Evolutionary conservation across 2,329 filamentous ascomycete genomes (phyloP).

Genomic region (Xylariaceae sp.): DNA sequence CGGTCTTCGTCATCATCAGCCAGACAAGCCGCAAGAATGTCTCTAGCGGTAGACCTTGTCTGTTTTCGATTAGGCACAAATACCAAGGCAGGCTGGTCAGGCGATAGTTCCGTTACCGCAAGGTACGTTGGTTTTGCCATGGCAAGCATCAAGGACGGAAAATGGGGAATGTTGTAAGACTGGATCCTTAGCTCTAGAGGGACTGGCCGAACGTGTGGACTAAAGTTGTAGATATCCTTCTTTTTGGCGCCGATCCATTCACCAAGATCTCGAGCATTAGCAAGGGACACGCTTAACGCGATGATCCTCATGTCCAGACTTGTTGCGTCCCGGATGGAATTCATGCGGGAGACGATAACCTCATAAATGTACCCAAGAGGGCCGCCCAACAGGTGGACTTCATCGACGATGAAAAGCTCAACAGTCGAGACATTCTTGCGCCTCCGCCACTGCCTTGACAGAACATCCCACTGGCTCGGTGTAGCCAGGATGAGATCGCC

Average conservation of each 20-base stretch:
- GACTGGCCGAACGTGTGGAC: conserved; percentile 81
- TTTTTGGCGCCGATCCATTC: conserved; percentile 98
- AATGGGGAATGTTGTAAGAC: conserved; percentile 92
- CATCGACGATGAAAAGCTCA: conserved; percentile 88
- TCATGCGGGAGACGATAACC: conserved; percentile 95
- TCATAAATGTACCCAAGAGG: conserved; percentile 88
- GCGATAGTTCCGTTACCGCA: conserved; percentile 81
- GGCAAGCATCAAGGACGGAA: conserved; percentile 95
- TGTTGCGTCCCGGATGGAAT: conserved; percentile 86
- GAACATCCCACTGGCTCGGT: conserved; percentile 89
- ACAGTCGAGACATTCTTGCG: conserved; percentile 93
- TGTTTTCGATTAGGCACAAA: conserved; percentile 95
- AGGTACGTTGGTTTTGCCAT: conserved; percentile 95
- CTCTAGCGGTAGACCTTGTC: conserved; percentile 78
- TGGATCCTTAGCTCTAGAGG: conserved; percentile 93
- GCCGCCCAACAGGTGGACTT: conserved; percentile 88
- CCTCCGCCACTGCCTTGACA: conserved; percentile 94
- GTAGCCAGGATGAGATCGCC: conserved; percentile 91
- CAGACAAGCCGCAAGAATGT: conserved; percentile 81
- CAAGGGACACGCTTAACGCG: conserved; percentile 84
- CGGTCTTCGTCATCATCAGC: conserved; percentile 90
- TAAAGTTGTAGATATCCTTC: conserved; percentile 99
- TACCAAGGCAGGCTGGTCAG: conserved; percentile 83
- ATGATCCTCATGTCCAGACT: conserved; percentile 82
- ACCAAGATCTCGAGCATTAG: conserved; percentile 89